These are phyloP conservation scores for Neurospora sp. DNA, from an alignment of 2,329 filamentous ascomycete species.

Conservation along the genomic window DNA sequence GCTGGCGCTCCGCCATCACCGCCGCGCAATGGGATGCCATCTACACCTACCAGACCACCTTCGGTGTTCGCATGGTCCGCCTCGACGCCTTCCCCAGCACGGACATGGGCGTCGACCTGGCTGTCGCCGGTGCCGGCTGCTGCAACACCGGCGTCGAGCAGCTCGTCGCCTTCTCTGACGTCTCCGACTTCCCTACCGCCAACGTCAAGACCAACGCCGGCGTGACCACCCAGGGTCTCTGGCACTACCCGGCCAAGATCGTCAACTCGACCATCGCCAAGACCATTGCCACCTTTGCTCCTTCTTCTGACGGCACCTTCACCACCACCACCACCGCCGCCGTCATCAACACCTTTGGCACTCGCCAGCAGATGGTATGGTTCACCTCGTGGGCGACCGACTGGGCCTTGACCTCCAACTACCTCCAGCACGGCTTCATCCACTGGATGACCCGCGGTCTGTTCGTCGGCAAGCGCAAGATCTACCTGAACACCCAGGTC, in stretches of 20 bases:
- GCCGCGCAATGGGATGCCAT: constrained; percentile 44
- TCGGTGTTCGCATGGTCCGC: constrained; percentile 51
- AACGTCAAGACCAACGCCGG: constrained; percentile 40
- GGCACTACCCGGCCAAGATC: constrained; percentile 49
- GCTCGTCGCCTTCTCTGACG: constrained; percentile 43
- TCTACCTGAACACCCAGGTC: constrained; percentile 46
- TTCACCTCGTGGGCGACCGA: constrained; percentile 41
- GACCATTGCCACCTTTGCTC: constrained; percentile 42
- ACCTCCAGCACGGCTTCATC: constrained; percentile 53
- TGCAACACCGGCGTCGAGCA: constrained; percentile 39
- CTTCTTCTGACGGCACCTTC: constrained; percentile 27
- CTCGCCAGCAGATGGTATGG: constrained; percentile 52
- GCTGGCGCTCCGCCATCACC: constrained; percentile 44
- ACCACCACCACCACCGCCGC: constrained; percentile 36
- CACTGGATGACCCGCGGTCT: constrained; percentile 52
- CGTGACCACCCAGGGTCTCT: constrained; percentile 42
- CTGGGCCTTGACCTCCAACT: constrained; percentile 41
- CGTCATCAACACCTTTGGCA: constrained; percentile 49
- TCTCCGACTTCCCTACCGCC: constrained; percentile 41
- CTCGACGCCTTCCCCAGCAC: constrained; percentile 46
- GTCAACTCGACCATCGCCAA: constrained; percentile 42
- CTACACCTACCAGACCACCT: constrained; percentile 47
- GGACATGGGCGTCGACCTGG: constrained; percentile 29
- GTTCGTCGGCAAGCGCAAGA: constrained; percentile 43
- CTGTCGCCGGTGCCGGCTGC: constrained; percentile 28